Conservation (phyloP, 257 asterid genomes). For the Datura wrightii region DNA sequence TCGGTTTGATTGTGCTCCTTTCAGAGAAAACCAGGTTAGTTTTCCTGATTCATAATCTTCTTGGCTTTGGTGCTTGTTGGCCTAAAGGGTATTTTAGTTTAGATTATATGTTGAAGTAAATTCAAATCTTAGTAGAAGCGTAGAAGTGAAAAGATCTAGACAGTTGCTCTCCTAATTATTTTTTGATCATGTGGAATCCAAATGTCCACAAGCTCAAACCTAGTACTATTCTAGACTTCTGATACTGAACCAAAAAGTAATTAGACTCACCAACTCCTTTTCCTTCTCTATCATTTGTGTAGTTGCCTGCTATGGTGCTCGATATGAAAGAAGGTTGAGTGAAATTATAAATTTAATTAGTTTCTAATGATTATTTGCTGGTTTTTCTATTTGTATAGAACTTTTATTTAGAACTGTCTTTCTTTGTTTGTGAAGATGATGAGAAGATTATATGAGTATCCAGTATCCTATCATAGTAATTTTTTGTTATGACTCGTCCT, state of each 20-base stretch:
- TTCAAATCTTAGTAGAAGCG: background rate
- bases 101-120: background rate
- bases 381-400: background rate
- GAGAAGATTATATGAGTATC: background rate
- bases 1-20: constrained; percentile 70
- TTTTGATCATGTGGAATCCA: background rate
- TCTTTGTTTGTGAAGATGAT: background rate
- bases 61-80: background rate
- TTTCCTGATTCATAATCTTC: constrained; percentile 38
- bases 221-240: background rate
- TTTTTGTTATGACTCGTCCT: background rate
- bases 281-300: background rate
- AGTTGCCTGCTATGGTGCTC: background rate
- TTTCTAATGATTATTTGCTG: background rate
- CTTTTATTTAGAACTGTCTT: background rate
- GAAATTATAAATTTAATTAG: background rate
- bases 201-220: background rate
- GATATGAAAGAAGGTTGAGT: constrained; percentile 21
- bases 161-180: background rate
- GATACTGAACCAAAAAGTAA: background rate
- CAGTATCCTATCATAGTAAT: background rate
- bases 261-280: background rate
- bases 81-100: background rate
- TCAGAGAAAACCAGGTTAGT: constrained; percentile 86
- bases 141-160: background rate